These are phyloP conservation scores for Claviceps capensis DNA, from an alignment of 2,329 filamentous ascomycete species.

Conservation along the genomic window DNA sequence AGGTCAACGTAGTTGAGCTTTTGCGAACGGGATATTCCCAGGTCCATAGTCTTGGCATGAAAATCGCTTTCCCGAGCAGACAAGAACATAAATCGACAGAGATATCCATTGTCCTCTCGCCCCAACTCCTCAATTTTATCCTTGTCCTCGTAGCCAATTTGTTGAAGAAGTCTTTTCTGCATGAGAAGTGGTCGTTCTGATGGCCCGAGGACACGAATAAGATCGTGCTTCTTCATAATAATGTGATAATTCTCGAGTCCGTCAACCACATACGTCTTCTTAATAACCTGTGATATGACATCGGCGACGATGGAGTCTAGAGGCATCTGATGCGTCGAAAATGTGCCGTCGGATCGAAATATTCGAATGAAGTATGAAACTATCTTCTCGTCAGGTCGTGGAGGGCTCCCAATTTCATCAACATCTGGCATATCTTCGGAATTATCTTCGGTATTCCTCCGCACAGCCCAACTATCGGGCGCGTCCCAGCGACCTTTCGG, in stretches of 20 bases:
- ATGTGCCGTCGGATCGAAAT: conserved; percentile 86
- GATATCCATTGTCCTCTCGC: conserved; percentile 91
- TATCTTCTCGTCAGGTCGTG: conserved; percentile 59
- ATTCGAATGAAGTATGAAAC: conserved; percentile 84
- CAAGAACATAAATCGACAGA: conserved; percentile 91
- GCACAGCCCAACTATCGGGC: conserved; percentile 93
- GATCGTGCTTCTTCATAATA: conserved; percentile 83
- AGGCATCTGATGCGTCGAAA: conserved; percentile 76
- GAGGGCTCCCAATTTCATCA: conserved; percentile 54
- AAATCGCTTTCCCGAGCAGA: conserved; percentile 78
- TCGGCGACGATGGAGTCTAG: conserved; percentile 77
- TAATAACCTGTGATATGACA: conserved; percentile 77
- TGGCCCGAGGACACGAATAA: conserved; percentile 65
- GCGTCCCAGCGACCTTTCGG: conserved; percentile 68
- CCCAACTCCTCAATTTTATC: conserved; percentile 89
- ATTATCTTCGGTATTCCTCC: conserved; percentile 54
- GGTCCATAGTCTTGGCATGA: conserved; percentile 54
- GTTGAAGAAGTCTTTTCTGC: conserved; percentile 80
- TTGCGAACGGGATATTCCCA: conserved; percentile 66
- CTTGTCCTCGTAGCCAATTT: conserved; percentile 76
- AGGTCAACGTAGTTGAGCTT: conserved; percentile 94
- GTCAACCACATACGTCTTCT: conserved; percentile 87
- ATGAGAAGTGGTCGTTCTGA: conserved; percentile 76
- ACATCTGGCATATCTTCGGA: conserved; percentile 42
- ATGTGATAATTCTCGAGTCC: conserved; percentile 91